These are phyloP conservation scores for Aspergillus affinis DNA, from an alignment of 495 filamentous ascomycete genomes.

Conservation along the genomic window DNA sequence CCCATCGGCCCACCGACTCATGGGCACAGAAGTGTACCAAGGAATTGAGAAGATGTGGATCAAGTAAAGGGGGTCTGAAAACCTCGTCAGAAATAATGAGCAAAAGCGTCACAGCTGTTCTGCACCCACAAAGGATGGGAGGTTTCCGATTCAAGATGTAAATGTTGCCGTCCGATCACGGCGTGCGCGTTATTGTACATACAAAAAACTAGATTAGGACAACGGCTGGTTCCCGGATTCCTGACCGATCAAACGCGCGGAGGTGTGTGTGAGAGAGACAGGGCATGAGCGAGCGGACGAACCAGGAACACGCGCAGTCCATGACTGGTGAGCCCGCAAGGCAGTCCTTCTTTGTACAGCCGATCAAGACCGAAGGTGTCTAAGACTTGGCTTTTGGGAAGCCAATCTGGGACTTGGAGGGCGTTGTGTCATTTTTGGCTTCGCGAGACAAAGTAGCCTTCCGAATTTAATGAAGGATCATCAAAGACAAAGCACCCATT, in stretches of 20 bases:
- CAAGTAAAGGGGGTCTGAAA: slow-evolving; percentile 14
- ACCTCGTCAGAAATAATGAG: neutral
- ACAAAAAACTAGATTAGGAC: neutral
- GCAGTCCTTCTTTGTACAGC: neutral
- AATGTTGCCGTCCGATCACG: slow-evolving; percentile 5
- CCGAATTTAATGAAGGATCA: slow-evolving; percentile 3
- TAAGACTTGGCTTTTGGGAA: neutral
- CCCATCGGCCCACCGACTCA: slow-evolving; percentile 46
- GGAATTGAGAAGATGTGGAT: slow-evolving; percentile 42
- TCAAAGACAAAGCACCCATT: neutral
- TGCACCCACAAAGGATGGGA: slow-evolving; percentile 6
- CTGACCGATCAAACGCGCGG: slow-evolving; percentile 12
- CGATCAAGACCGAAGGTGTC: neutral
- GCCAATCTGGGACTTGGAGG: neutral
- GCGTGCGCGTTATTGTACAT: slow-evolving; percentile 11
- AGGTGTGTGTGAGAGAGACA: neutral
- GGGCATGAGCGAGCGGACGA: neutral
- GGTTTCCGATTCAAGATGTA: slow-evolving; percentile 8
- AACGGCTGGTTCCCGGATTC: slow-evolving; percentile 13
- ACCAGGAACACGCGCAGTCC: neutral
- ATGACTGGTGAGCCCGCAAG: neutral
- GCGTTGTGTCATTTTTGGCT: slow-evolving; percentile 3
- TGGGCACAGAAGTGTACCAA: slow-evolving; percentile 47
- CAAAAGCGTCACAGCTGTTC: neutral
- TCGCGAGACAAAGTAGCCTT: neutral